Percentiles rank a stretch among this genome's conserved stretches.
These are phyloP conservation scores for Fusarium albosuccineum DNA, from an alignment of 2,329 filamentous ascomycete species.

Conservation along the genomic window DNA sequence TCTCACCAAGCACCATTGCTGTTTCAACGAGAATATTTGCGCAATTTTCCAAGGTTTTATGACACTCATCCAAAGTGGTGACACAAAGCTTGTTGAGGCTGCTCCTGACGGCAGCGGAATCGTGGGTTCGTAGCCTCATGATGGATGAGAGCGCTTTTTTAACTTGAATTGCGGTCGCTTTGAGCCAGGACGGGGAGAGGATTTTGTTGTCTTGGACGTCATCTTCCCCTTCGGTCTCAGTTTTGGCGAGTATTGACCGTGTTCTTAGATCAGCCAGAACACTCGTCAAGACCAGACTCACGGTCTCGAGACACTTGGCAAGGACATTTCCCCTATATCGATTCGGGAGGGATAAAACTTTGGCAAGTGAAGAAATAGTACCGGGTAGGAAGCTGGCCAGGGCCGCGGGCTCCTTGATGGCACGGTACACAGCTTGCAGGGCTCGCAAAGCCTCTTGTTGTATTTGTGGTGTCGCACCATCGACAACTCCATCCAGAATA, in stretches of 20 bases:
- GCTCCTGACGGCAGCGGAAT: conserved; percentile 75
- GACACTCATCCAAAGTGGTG: conserved; percentile 82
- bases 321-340: conserved; percentile 71
- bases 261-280: conserved; percentile 71
- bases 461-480: conserved; percentile 74
- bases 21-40: conserved; percentile 83
- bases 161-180: conserved; percentile 83
- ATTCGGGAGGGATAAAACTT: conserved; percentile 77
- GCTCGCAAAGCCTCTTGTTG: conserved; percentile 78
- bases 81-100: conserved; percentile 80
- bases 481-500: conserved; percentile 78
- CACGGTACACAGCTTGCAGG: conserved; percentile 71
- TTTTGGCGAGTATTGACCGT: conserved; percentile 58
- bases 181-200: conserved; percentile 75
- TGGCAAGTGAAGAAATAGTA: conserved; percentile 84
- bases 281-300: conserved; percentile 67
- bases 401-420: conserved; percentile 78
- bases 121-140: conserved; percentile 79
- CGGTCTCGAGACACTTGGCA: conserved; percentile 68
- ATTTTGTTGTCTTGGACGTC: conserved; percentile 51
- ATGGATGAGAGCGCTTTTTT: conserved; percentile 85
- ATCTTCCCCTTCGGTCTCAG: conserved; percentile 43
- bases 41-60: conserved; percentile 77
- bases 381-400: conserved; percentile 90
- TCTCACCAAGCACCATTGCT: conserved; percentile 75